These are phyloP conservation scores for Coemansia sp. DNA, from an alignment of 371 early-diverging fungal genomes.

Conservation along the genomic window DNA sequence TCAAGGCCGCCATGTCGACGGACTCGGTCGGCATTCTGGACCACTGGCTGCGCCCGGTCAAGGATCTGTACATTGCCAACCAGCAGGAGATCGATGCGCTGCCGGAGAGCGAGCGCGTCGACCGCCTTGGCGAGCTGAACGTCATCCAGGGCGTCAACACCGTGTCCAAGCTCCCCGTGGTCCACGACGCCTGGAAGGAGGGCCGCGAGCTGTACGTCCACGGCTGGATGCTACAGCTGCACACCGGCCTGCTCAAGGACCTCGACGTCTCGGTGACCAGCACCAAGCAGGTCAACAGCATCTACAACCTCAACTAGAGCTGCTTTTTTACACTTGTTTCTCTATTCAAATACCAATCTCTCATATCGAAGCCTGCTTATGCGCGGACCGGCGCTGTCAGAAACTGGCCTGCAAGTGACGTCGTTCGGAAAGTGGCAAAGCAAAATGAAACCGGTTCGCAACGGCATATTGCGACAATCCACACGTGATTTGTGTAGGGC, in stretches of 20 bases:
- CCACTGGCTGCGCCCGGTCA: slow-evolving; percentile 80
- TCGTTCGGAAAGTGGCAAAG: too few relatives aligned
- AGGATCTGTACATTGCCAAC: slow-evolving; percentile 69
- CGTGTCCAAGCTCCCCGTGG: slow-evolving; percentile 70
- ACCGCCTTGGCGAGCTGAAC: slow-evolving; percentile 71
- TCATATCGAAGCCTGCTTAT: background rate
- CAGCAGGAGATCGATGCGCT: slow-evolving; percentile 52
- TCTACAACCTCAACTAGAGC: slow-evolving; percentile 36
- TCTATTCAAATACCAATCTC: background rate
- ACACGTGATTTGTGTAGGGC: too few relatives aligned
- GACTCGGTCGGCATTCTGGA: slow-evolving; percentile 76
- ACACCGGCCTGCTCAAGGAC: slow-evolving; percentile 61
- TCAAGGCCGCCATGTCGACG: slow-evolving; percentile 65
- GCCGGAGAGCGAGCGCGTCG: slow-evolving; percentile 52
- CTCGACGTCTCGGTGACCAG: slow-evolving; percentile 50
- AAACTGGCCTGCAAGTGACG: too few relatives aligned
- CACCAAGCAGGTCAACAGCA: slow-evolving; percentile 35
- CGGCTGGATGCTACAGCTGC: slow-evolving; percentile 81
- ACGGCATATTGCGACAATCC: too few relatives aligned
- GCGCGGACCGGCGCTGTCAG: background rate
- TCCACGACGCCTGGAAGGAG: slow-evolving; percentile 80
- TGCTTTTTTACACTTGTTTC: background rate
- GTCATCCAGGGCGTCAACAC: slow-evolving; percentile 71
- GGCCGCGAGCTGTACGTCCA: slow-evolving; percentile 78
- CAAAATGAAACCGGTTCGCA: too few relatives aligned